Conservation (phyloP, 139 green algal genomes). For the Raphidocelis subcapitata region DNA sequence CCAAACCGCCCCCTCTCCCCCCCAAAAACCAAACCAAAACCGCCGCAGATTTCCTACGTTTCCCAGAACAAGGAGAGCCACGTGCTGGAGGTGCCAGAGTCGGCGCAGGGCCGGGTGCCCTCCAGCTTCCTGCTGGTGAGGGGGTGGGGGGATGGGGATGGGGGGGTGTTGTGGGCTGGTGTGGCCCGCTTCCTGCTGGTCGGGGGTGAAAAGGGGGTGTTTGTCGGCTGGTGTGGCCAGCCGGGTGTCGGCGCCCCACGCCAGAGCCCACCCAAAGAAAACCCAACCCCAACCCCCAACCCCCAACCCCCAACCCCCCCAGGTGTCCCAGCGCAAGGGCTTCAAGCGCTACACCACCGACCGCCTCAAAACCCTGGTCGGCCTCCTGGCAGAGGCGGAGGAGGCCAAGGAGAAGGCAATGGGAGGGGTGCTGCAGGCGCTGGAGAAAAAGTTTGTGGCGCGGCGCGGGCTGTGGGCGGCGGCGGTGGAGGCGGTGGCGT, state of each 20-base stretch:
- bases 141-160: too few species aligned
- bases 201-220: too few species aligned
- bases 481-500: constrained; percentile 67
- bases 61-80: constrained; percentile 87
- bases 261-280: too few species aligned
- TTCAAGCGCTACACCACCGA: constrained; percentile 68
- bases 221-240: too few species aligned
- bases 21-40: too few species aligned
- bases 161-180: too few species aligned
- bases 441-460: constrained; percentile 65
- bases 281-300: too few species aligned
- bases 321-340: constrained; percentile 75
- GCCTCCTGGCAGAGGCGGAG: constrained; percentile 33
- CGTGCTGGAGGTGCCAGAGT: constrained; percentile 87
- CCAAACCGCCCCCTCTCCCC: too few species aligned
- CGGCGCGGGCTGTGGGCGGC: constrained; percentile 59
- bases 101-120: background rate
- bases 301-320: too few species aligned
- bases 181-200: too few species aligned
- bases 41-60: constrained; percentile 69
- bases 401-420: constrained; percentile 65
- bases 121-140: too few species aligned
- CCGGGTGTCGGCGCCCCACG: too few species aligned
- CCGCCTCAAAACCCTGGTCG: constrained; percentile 64
- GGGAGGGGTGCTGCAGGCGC: constrained; percentile 42